Base-by-base conservation (phyloP, 805 yeast species). In the Kodamaea laetipori region DNA sequence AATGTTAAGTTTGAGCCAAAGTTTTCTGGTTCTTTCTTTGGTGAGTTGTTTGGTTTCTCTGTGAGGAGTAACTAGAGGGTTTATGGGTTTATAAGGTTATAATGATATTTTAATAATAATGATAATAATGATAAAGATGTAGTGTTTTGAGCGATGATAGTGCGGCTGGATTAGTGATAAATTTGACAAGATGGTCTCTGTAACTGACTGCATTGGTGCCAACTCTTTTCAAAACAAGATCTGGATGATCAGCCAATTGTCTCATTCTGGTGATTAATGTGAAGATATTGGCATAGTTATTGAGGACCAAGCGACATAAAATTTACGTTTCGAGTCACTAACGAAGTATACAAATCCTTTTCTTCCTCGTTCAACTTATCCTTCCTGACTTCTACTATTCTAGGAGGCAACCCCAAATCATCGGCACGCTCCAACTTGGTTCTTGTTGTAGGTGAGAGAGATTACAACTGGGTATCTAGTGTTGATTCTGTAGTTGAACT, bases 161-260 rank as follows among this genome's bases (percentile, higher is more conserved):
- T n/a, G n/a, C n/a, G n/a, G n/a, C n/a, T n/a, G n/a, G n/a, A n/a
- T n/a, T n/a, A n/a, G n/a, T n/a, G n/a, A n/a, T n/a, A n/a, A n/a
- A n/a, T n/a, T n/a, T n/a, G n/a, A n/a, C n/a, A n/a, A n/a, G n/a
- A n/a, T n/a, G n/a, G n/a, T n/a, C n/a, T n/a, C n/a, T n/a, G n/a
- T n/a, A n/a, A n/a, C n/a, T n/a, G n/a, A 47, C 64, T 50, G 53
- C 63, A 52, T 55, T 66, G 8, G 67, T 57, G 3, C 78, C 78
- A 23, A 82, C 75, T 41, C 90, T 73, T 52, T 90, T 82, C 58
- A 94, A 70, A 1, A 94, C 97, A 49, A 94, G 71, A 66, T 94
- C 99, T 0, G 99, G 99, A 64, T 94, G 99, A 62, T 94, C 99
- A 0, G 99, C 98, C 54, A 94, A 72, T 65, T 94, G 99, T 56